Evolutionary conservation across 2,329 filamentous ascomycete genomes (phyloP).

Genomic region (Claviceps sp.): DNA sequence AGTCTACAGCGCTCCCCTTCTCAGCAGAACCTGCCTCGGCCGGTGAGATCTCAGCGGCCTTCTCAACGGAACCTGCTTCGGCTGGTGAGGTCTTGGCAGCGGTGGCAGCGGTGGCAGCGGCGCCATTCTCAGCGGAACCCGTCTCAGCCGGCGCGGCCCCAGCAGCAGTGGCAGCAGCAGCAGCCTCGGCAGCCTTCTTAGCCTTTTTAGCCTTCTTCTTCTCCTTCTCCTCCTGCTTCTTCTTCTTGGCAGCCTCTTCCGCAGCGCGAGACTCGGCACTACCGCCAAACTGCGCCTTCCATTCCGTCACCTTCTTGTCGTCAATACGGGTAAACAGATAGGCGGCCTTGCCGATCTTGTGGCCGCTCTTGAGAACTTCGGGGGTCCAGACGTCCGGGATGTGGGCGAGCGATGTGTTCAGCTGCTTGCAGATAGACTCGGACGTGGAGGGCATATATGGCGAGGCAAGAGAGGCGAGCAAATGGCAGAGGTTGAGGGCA

Average conservation of each 20-base stretch:
- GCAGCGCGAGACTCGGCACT: slow-evolving; percentile 32
- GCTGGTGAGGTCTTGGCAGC: not conserved
- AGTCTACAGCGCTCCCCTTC: not conserved
- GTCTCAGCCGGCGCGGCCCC: slow-evolving; percentile 8
- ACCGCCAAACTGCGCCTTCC: slow-evolving; percentile 64
- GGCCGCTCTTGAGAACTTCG: slow-evolving; percentile 53
- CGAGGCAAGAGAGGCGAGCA: slow-evolving; percentile 64
- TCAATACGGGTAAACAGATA: slow-evolving; percentile 78
- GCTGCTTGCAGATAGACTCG: slow-evolving; percentile 62
- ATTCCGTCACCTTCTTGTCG: slow-evolving; percentile 67
- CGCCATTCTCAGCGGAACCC: slow-evolving; percentile 5
- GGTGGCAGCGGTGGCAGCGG: not conserved
- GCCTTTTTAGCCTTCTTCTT: slow-evolving; percentile 22
- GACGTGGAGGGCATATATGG: slow-evolving; percentile 80
- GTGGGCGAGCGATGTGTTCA: slow-evolving; percentile 38
- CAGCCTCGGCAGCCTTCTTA: slow-evolving; percentile 23
- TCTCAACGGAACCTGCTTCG: no score
- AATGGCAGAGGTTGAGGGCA: slow-evolving; percentile 72
- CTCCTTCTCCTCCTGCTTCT: slow-evolving; percentile 36
- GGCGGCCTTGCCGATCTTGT: slow-evolving; percentile 67
- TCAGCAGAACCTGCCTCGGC: slow-evolving; percentile 8
- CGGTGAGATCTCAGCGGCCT: not conserved
- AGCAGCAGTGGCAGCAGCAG: not conserved
- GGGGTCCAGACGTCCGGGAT: slow-evolving; percentile 49
- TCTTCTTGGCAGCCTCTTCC: slow-evolving; percentile 36